phyloP scores from a whole-genome alignment of 2,329 filamentous ascomycete species.

The Claviceps sp. region DNA sequence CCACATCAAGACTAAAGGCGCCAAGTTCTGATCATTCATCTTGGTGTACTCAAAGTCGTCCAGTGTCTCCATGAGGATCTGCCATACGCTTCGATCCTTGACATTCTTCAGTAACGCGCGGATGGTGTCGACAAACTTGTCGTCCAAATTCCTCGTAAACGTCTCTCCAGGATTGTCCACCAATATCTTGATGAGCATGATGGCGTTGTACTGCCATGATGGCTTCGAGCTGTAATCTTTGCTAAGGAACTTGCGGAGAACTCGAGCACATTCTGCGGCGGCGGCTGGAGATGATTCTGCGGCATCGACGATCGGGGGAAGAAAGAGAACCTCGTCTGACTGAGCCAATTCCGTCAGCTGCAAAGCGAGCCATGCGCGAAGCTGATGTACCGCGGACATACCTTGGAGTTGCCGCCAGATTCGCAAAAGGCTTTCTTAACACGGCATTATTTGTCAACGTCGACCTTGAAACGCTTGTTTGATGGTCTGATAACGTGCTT shows the following conservation, averaged over 20 bases:
- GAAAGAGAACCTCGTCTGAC: conserved; percentile 82
- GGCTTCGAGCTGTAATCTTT: conserved; percentile 53
- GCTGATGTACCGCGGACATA: conserved; percentile 12
- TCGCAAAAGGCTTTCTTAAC: conserved; percentile 68
- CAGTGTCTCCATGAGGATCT: conserved; percentile 78
- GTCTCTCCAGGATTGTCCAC: conserved; percentile 79
- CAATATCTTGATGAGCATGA: conserved; percentile 90
- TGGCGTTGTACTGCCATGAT: conserved; percentile 81
- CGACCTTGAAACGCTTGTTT: background rate
- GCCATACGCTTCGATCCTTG: conserved; percentile 63
- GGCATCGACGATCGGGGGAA: conserved; percentile 85
- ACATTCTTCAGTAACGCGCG: conserved; percentile 62
- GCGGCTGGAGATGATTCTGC: conserved; percentile 85
- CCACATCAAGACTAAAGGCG: conserved; percentile 72
- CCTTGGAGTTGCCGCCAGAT: conserved; percentile 46
- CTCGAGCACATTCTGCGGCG: conserved; percentile 64
- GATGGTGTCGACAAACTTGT: conserved; percentile 63
- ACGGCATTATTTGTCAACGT: conserved; percentile 12
- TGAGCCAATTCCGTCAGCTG: conserved; percentile 19
- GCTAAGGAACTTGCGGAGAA: conserved; percentile 71
- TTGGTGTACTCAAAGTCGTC: conserved; percentile 64
- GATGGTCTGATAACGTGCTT: conserved; percentile 19
- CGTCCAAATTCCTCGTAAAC: conserved; percentile 84
- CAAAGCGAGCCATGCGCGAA: background rate
- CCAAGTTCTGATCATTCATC: conserved; percentile 58